A percentile compares a stretch with the other conserved stretches of the same genome.
These are phyloP conservation scores for Aplosporella prunicola DNA, from an alignment of 2,329 filamentous ascomycete species.

Conservation along the genomic window DNA sequence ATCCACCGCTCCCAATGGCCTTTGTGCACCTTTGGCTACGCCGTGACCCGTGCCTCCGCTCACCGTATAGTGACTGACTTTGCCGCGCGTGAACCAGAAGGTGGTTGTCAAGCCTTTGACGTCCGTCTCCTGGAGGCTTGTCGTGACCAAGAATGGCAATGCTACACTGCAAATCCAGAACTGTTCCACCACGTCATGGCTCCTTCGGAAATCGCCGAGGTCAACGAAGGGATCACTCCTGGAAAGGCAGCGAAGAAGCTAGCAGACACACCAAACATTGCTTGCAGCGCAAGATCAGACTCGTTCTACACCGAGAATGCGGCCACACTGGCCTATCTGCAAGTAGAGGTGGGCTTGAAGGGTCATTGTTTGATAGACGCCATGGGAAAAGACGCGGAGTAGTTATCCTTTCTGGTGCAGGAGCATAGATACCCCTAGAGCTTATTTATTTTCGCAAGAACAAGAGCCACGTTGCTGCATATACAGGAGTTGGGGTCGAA, in stretches of 20 bases:
- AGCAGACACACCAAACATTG: conserved; percentile 24
- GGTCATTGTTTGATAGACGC: conserved; percentile 19
- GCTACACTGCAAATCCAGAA: conserved; percentile 30
- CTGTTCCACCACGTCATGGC: conserved; percentile 31
- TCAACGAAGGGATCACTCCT: conserved; percentile 15
- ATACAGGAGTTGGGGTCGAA: too few relatives aligned
- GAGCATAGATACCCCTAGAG: conserved; percentile 6
- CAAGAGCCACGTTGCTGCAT: too few relatives aligned
- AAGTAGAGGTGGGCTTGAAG: conserved; percentile 17
- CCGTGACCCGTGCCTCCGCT: conserved; percentile 25
- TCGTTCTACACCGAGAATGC: conserved; percentile 17
- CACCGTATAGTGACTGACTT: conserved; percentile 20
- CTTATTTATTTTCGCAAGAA: too few relatives aligned
- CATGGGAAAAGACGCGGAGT: conserved; percentile 12
- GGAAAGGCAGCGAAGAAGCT: background rate
- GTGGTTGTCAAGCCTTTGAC: conserved; percentile 27
- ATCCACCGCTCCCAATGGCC: conserved; percentile 26
- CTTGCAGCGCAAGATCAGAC: conserved; percentile 21
- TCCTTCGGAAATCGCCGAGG: conserved; percentile 23
- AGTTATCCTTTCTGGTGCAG: conserved; percentile 5
- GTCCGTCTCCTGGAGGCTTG: conserved; percentile 31
- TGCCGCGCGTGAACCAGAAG: conserved; percentile 5
- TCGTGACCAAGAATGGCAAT: conserved; percentile 25
- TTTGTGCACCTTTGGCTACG: conserved; percentile 34
- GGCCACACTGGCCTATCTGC: conserved; percentile 19